Evolutionary conservation across 2,329 filamentous ascomycete genomes (phyloP), one percentile per base, ranked within the genome.

Genomic region (Xylariaceae sp.): DNA sequence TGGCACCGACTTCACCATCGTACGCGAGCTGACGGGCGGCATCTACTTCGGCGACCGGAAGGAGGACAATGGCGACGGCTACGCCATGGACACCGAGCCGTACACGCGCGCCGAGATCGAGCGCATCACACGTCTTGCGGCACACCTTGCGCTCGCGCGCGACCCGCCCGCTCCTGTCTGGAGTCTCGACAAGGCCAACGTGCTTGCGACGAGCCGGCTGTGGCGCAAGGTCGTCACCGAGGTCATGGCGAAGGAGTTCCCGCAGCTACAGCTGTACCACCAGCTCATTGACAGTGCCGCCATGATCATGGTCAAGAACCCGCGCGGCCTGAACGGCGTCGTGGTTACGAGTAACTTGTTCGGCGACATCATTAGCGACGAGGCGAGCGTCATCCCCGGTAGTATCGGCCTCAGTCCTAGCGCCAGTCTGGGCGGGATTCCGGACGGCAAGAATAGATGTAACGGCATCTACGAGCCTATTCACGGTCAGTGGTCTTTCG

Each of bases 401-500:
- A 91, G 86, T 65, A 83, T 97, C 64, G 92, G 94, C 32, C 77
- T 97, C 61, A 76, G 96, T 63, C 92, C 92, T 30, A 92, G 87
- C 70, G 92, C 92, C 9, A 94, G 87, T 72, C 76, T 97, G 70
- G 88, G 86, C 62, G 89, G 88, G 41, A 84, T 95, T 57, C 92
- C 92, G 0, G 90, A 95, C 71, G 89, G 89, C 53, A 88, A 90
- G 78, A 81, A 78, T 65, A 86, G 82, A 71, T 89, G 91, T 69
- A 96, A 95, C 70, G 92, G 91, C 65, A 96, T 97, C 67, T 99
- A 96, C 71, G 92, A 97, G 80, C 92, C 92, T 30, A 97, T 99
- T 65, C 92, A 99, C 72, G 91, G 89, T 90, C 77, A 57, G 75
- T 67, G 45, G 31, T 19, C 8, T 37, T 37, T 34, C 32, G 6